phyloP scores from a whole-genome alignment of 2,329 filamentous ascomycete species.

The Juglanconis oblonga region DNA sequence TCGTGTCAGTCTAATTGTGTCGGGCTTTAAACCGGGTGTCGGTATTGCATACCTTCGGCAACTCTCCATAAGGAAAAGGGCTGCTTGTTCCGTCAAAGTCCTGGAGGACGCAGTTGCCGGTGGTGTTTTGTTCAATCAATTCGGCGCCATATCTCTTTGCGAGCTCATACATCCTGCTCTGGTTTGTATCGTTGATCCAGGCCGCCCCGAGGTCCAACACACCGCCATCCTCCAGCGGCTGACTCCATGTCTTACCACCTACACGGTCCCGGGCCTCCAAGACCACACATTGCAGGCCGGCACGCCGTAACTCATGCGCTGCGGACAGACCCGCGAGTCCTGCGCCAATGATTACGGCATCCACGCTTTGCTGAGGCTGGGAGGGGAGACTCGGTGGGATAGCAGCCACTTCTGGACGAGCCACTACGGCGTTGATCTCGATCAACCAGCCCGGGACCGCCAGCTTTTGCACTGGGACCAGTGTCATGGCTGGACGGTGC shows the following conservation, averaged over 20 bases:
- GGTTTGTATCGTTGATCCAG: conserved; percentile 58
- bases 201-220: conserved; percentile 52
- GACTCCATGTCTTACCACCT: conserved; percentile 49
- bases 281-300: conserved; percentile 38
- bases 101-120: conserved; percentile 41
- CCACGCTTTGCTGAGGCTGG: conserved; percentile 16
- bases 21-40: no score
- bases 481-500: conserved; percentile 39
- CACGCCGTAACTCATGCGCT: conserved; percentile 30
- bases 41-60: background rate
- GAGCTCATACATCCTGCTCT: conserved; percentile 41
- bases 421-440: conserved; percentile 41
- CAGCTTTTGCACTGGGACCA: conserved; percentile 39
- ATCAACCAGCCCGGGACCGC: conserved; percentile 37
- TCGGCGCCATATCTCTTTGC: conserved; percentile 39
- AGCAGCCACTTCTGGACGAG: no score
- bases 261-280: conserved; percentile 49
- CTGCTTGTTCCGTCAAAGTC: conserved; percentile 29
- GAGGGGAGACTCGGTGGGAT: no score
- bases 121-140: conserved; percentile 45
- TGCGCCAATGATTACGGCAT: conserved; percentile 42
- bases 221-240: conserved; percentile 31
- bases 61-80: background rate
- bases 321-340: conserved; percentile 39
- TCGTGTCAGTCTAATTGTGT: no score